These are phyloP conservation scores for Prunus fruticosa DNA, from an alignment of 306 rosid species.

Conservation along the genomic window DNA sequence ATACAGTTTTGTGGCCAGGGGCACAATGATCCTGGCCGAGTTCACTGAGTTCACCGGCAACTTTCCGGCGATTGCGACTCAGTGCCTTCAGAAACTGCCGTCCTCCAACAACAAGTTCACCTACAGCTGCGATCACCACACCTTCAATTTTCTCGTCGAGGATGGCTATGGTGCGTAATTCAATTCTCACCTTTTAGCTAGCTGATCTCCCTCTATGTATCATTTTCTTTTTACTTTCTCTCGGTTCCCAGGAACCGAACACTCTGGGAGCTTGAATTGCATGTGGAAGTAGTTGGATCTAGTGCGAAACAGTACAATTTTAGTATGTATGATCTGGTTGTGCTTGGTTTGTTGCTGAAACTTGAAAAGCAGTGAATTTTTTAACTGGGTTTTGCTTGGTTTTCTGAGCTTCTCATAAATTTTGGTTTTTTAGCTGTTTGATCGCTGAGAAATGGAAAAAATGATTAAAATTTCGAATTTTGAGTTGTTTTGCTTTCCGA, in stretches of 20 bases:
- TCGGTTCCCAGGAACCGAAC: background rate
- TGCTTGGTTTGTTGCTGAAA: conserved; percentile 8
- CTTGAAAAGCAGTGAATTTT: conserved; percentile 9
- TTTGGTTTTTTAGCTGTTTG: conserved; percentile 13
- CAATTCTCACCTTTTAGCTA: background rate
- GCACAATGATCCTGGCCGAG: conserved; percentile 87
- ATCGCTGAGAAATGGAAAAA: background rate
- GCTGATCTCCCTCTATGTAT: conserved; percentile 10
- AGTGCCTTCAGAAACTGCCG: conserved; percentile 83
- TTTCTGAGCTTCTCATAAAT: conserved; percentile 7
- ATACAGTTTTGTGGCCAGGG: conserved; percentile 89
- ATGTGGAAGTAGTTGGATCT: conserved; percentile 40
- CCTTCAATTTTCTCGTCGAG: conserved; percentile 82
- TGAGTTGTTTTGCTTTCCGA: background rate
- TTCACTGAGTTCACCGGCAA: conserved; percentile 93
- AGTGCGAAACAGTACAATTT: background rate
- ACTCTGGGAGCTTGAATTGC: conserved; percentile 20
- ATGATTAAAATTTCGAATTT: background rate
- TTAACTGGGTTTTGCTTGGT: conserved; percentile 19
- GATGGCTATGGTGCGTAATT: conserved; percentile 69
- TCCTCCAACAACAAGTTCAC: conserved; percentile 90
- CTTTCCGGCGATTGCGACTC: conserved; percentile 89
- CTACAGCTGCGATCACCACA: conserved; percentile 83
- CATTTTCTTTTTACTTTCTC: conserved; percentile 10
- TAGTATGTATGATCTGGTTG: conserved; percentile 5